These are phyloP conservation scores for Papiliotrema laurentii DNA, from an alignment of 1,284 basidiomycete species.

Conservation along the genomic window DNA sequence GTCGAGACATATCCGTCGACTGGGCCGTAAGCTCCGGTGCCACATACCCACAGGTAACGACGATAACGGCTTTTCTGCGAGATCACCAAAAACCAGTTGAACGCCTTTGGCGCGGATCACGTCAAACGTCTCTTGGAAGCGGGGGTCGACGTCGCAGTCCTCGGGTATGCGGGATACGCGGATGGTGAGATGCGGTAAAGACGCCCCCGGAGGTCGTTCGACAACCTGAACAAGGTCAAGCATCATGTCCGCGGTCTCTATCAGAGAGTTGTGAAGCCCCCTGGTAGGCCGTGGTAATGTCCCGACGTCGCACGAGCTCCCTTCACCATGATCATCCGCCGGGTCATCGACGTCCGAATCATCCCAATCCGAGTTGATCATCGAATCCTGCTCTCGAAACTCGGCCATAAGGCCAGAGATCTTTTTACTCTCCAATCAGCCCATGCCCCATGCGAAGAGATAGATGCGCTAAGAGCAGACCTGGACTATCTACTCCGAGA, in stretches of 20 bases:
- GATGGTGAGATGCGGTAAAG: constrained; percentile 53
- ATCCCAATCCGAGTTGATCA: constrained; percentile 52
- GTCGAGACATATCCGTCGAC: constrained; percentile 65
- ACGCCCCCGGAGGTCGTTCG: constrained; percentile 21
- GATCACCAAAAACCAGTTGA: constrained; percentile 63
- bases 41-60: neutral
- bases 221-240: constrained; percentile 37
- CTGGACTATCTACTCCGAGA: neutral
- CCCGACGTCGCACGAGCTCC: neutral
- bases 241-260: constrained; percentile 44
- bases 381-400: constrained; percentile 75
- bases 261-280: constrained; percentile 3
- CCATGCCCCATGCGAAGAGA: neutral
- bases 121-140: constrained; percentile 61
- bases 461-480: neutral
- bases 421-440: constrained; percentile 55
- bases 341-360: constrained; percentile 23
- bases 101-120: constrained; percentile 54
- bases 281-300: neutral
- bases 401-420: constrained; percentile 69
- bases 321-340: too few species aligned
- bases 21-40: constrained; percentile 49
- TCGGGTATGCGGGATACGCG: constrained; percentile 64
- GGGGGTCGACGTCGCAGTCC: constrained; percentile 42
- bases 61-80: constrained; percentile 12